Base-by-base conservation (phyloP, 441 rosid species). In the Gossypium trilobum region DNA sequence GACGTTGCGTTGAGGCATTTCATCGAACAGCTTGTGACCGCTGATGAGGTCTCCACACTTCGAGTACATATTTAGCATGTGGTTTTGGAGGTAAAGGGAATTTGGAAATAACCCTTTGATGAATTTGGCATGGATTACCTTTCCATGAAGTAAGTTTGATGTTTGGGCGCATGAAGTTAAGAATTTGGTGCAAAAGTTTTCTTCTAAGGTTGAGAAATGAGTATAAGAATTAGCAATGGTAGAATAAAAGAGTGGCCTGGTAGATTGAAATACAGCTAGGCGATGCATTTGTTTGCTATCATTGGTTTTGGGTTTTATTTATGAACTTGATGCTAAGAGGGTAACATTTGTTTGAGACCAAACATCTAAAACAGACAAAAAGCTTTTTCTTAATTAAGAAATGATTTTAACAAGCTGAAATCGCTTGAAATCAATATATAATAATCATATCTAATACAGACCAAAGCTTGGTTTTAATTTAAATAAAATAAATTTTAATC, bases 61-160 rank as follows among this genome's bases (percentile, higher is more conserved):
- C 20, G 68, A 22, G 64, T 78, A 83, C 61, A 81, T 50, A 57
- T 79, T 81, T 42, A 83, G 78, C 54, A 77, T n/a, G 42, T 81
- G 82, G 48, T 83, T 83, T 33, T 69, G 64, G 36, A 83, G 75
- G 61, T 78, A 85, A 39, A 61, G 75, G 9, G 82, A 80, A 14
- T 16, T 62, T 48, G 79, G 77, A 55, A 48, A 42, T 19, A 71
- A 61, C 36, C 76, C 56, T 78, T 75, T 83, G 64, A 83, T 51
- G 68, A 82, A 61, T 0, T 63, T 74, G 55, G 82, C 90, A 69
- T 87, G 86, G 52, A 84, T 51, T 13, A 83, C 80, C 44, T 65
- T 70, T 51, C 86, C 87, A 2, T 57, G 42, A 54, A 25, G 73
- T 4, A 79, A 54, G 46, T 79, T 68, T 27, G 77, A 71, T 46